phyloP scores from a whole-genome alignment of 1,284 basidiomycete genomes.

The Xerocomus nothofagi region DNA sequence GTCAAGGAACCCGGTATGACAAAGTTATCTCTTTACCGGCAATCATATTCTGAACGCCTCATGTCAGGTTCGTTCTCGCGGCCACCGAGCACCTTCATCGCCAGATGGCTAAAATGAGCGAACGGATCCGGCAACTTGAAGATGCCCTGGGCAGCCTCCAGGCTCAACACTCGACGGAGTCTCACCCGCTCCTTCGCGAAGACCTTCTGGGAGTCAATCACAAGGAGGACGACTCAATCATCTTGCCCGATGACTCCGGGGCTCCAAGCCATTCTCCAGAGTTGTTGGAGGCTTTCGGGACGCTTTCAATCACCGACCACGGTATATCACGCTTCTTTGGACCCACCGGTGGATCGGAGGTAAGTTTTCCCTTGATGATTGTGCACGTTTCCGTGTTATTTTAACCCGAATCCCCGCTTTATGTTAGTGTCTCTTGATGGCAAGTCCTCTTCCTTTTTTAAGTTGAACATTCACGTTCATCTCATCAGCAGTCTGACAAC shows the following conservation, averaged over 20 bases:
- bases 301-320: slow-evolving; percentile 58
- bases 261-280: slow-evolving; percentile 36
- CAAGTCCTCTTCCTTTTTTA: slow-evolving; percentile 15
- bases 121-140: slow-evolving; percentile 65
- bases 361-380: slow-evolving; percentile 31
- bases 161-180: slow-evolving; percentile 48
- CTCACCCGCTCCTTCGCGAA: slow-evolving; percentile 64
- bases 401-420: slow-evolving; percentile 11
- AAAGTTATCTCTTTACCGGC: slow-evolving; percentile 1
- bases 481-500: slow-evolving; percentile 28
- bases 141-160: slow-evolving; percentile 59
- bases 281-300: slow-evolving; percentile 57
- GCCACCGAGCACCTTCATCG: slow-evolving; percentile 73
- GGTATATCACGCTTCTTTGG: slow-evolving; percentile 65
- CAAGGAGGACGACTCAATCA: slow-evolving; percentile 33
- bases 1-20: slow-evolving; percentile 58
- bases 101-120: slow-evolving; percentile 58
- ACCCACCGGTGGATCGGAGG: slow-evolving; percentile 62
- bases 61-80: slow-evolving; percentile 60
- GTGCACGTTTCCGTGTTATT: slow-evolving; percentile 7
- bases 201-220: slow-evolving; percentile 48
- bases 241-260: slow-evolving; percentile 22
- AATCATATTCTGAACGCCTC: slow-evolving; percentile 6
- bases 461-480: slow-evolving; percentile 15
- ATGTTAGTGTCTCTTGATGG: slow-evolving; percentile 35